A percentile compares a stretch with the other conserved stretches of the same genome.
Evolutionary conservation across 495 filamentous ascomycete genomes (phyloP).

Genomic region (Hyaloscypha hepaticicola): DNA sequence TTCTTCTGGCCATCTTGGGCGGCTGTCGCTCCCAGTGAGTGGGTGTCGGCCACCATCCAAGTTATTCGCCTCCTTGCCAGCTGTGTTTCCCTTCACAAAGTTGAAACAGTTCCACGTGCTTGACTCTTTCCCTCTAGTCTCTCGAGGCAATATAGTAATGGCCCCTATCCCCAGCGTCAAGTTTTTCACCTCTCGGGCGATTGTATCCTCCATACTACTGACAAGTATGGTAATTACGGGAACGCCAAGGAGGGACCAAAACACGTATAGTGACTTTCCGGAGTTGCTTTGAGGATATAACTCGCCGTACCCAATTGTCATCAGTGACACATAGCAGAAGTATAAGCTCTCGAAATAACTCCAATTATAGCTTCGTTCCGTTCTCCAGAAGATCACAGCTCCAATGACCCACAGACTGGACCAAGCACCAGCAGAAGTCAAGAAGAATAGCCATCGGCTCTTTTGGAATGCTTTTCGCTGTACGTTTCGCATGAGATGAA

Average conservation of each 20-base stretch:
- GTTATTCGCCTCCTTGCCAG: too few relatives aligned
- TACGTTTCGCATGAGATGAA: background rate
- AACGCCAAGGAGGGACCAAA: background rate
- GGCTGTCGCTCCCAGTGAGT: too few relatives aligned
- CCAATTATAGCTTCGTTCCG: background rate
- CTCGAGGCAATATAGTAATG: background rate
- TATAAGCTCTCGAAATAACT: background rate
- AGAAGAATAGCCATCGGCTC: background rate
- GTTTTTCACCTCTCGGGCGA: background rate
- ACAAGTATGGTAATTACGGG: background rate
- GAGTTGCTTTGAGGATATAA: background rate
- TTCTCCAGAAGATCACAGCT: background rate
- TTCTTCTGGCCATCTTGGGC: too few relatives aligned
- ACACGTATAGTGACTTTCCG: background rate
- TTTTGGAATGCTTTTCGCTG: background rate
- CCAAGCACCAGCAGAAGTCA: background rate
- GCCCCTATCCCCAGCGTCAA: background rate
- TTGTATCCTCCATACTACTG: background rate
- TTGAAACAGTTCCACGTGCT: background rate
- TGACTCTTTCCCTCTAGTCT: background rate
- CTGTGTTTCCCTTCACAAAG: too few relatives aligned
- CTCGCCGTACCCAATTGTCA: background rate
- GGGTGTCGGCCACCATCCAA: too few relatives aligned
- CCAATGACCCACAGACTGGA: background rate
- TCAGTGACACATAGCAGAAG: background rate